These are phyloP conservation scores for Calycina herbarum DNA, from an alignment of 2,329 filamentous ascomycete species.

Conservation along the genomic window DNA sequence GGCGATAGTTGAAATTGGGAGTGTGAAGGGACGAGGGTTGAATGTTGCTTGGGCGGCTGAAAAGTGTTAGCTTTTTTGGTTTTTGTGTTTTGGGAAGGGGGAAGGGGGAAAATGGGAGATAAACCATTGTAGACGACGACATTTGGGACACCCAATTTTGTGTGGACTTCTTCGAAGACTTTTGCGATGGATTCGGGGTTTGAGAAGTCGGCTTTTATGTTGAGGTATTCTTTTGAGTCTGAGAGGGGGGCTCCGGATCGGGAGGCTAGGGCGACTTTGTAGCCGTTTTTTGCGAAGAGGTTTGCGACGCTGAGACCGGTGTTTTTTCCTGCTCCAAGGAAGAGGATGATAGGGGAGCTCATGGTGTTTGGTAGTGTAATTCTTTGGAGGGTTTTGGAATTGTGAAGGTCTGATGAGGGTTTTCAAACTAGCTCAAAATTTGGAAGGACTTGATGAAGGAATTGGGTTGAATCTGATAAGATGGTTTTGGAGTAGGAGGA, in stretches of 20 bases:
- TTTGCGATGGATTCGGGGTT: slow-evolving; percentile 37
- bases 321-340: slow-evolving; percentile 45
- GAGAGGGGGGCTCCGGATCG: slow-evolving; percentile 21
- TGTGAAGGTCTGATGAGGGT: background rate
- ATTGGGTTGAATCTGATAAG: background rate
- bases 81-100: background rate
- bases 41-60: slow-evolving; percentile 6
- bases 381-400: background rate
- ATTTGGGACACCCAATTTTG: slow-evolving; percentile 36
- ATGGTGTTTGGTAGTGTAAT: background rate
- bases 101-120: background rate
- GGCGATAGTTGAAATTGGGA: slow-evolving; percentile 36
- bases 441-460: background rate
- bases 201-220: slow-evolving; percentile 41
- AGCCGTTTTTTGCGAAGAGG: slow-evolving; percentile 42
- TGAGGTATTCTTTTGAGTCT: slow-evolving; percentile 35
- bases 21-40: slow-evolving; percentile 1
- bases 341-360: slow-evolving; percentile 33
- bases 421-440: too few species aligned
- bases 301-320: slow-evolving; percentile 39
- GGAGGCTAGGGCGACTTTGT: slow-evolving; percentile 43
- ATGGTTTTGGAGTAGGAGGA: background rate
- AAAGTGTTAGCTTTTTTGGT: slow-evolving; percentile 15
- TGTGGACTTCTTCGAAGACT: slow-evolving; percentile 42
- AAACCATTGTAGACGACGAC: slow-evolving; percentile 46